Conservation (phyloP, 164 flowering plant species). For the Saururus chinensis region DNA sequence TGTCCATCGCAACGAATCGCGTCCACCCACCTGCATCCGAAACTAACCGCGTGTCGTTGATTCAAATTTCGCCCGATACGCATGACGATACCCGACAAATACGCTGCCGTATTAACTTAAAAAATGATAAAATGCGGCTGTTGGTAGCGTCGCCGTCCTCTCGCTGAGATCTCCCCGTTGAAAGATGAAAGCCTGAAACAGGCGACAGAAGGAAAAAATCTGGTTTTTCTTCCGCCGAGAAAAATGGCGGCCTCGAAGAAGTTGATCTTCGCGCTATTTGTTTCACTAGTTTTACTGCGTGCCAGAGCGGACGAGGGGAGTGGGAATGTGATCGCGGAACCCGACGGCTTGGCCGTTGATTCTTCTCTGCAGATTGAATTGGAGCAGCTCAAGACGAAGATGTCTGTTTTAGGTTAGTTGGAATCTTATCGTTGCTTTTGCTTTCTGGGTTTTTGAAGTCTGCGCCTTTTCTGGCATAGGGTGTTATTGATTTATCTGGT, state of each 20-base stretch:
- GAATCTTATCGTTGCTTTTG: not conserved
- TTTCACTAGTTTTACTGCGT: conserved; percentile 8
- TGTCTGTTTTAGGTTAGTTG: conserved; percentile 27
- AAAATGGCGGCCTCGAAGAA: conserved; percentile 20
- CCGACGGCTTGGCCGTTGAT: conserved; percentile 11
- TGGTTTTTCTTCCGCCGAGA: not conserved
- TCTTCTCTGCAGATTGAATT: conserved; percentile 22
- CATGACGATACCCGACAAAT: too few relatives aligned
- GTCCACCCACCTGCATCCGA: too few relatives aligned
- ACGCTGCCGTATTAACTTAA: too few relatives aligned
- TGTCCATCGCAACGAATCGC: too few relatives aligned
- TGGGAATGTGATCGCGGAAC: conserved; percentile 3
- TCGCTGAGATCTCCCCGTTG: not conserved
- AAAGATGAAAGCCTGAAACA: not conserved
- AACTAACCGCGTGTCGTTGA: too few relatives aligned
- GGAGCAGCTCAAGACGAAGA: conserved; percentile 30
- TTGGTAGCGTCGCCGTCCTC: not conserved
- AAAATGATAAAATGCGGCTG: too few relatives aligned
- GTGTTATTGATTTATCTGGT: too few relatives aligned
- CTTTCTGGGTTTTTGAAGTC: not conserved
- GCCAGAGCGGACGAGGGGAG: conserved; percentile 14
- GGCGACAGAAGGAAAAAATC: not conserved
- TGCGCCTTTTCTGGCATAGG: not conserved
- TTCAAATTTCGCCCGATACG: too few relatives aligned
- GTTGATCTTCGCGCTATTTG: conserved; percentile 9